Evolutionary conservation across 1,284 basidiomycete genomes (phyloP).

Genomic region (Peniophora sp.): DNA sequence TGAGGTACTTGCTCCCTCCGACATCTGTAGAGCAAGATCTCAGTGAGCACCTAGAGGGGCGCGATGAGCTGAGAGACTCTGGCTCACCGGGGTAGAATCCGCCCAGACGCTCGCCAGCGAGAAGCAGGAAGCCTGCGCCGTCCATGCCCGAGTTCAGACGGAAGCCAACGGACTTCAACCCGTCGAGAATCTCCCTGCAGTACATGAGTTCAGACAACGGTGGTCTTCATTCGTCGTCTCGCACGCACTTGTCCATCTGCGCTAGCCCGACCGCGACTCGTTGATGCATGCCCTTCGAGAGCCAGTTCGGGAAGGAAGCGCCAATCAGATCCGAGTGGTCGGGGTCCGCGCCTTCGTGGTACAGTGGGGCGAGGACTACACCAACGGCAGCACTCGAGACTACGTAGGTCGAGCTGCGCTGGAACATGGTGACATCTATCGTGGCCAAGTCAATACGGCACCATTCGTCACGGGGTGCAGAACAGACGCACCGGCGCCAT

Average conservation of each 20-base stretch:
- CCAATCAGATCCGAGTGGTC: background rate
- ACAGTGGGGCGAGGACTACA: background rate
- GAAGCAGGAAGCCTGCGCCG: constrained; percentile 41
- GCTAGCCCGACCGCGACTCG: background rate
- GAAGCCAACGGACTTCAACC: constrained; percentile 54
- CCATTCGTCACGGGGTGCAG: constrained; percentile 10
- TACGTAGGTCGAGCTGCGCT: background rate
- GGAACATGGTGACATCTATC: constrained; percentile 1
- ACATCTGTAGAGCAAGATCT: constrained; percentile 31
- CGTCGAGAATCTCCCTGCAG: constrained; percentile 43
- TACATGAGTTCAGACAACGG: background rate
- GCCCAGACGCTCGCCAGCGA: constrained; percentile 28
- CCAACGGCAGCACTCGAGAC: background rate
- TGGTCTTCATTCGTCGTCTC: background rate
- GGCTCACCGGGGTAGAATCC: constrained; percentile 35
- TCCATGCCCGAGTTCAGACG: constrained; percentile 46
- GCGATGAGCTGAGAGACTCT: background rate
- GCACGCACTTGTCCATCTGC: constrained; percentile 10
- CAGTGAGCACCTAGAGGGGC: background rate
- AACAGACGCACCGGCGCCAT: constrained; percentile 14
- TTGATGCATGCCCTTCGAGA: constrained; percentile 2
- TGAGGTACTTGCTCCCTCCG: constrained; percentile 57
- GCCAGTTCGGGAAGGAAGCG: constrained; percentile 3
- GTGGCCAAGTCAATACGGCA: background rate
- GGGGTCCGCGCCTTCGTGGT: background rate